These are phyloP conservation scores for Paraconiothyrium brasiliense DNA, from an alignment of 2,329 filamentous ascomycete species.

Conservation along the genomic window DNA sequence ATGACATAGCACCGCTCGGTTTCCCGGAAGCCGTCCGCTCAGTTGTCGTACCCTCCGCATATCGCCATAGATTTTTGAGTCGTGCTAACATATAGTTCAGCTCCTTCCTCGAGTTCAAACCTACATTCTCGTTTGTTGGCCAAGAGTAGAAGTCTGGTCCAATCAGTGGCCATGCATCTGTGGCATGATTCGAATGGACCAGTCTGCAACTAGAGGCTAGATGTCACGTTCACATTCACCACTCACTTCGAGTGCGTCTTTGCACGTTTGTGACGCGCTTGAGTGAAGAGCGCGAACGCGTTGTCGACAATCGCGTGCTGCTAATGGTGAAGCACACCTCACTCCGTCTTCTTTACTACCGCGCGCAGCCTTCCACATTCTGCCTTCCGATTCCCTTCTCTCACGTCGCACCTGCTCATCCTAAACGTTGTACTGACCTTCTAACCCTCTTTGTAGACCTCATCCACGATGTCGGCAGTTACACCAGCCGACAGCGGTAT, in stretches of 20 bases:
- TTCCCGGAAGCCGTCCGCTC: too few species aligned
- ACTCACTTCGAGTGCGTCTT: not conserved
- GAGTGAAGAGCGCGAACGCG: constrained; percentile 6
- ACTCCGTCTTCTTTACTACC: not conserved
- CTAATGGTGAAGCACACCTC: constrained; percentile 7
- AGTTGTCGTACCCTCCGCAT: too few species aligned
- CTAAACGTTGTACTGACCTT: not conserved
- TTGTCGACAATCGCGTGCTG: not conserved
- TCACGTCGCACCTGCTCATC: not conserved
- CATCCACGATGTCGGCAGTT: not conserved
- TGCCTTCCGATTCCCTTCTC: not conserved
- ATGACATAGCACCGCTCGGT: too few species aligned
- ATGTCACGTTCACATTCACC: not conserved
- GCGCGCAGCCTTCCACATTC: not conserved
- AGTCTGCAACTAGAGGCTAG: not conserved
- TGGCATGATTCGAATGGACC: not conserved
- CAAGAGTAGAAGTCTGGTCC: too few species aligned
- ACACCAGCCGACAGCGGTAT: not conserved
- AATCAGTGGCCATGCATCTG: too few species aligned
- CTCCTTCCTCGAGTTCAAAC: too few species aligned
- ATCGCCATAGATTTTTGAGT: too few species aligned
- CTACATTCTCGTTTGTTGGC: too few species aligned
- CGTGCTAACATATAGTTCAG: too few species aligned
- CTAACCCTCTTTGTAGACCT: not conserved
- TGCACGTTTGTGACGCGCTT: constrained; percentile 1